Base-by-base conservation (phyloP, 345 rosid species). In the Euphorbia peplus region DNA sequence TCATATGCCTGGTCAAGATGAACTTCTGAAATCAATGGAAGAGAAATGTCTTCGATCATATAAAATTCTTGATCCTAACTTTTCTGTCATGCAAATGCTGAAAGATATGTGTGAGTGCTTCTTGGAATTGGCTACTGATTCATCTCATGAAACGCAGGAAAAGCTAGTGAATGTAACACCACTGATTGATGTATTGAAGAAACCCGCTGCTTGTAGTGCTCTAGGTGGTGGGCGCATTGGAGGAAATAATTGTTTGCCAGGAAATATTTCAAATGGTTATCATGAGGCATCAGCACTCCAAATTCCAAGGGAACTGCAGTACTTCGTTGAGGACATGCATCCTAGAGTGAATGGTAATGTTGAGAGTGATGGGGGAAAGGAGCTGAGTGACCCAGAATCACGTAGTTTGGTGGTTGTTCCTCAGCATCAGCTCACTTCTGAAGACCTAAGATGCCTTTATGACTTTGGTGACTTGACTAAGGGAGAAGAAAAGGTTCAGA, bases 61-160 rank as follows among this genome's bases (percentile, higher is more conserved):
- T 79, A 91, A 86, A 76, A 84, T 89, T 75, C 48, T 82, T 73
- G 95, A 91, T 81, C 91, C 89, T 42, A 85, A 77, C 72, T 86
- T 93, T 79, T 86, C 93, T 77, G 71, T 88, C 58, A 63, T 60
- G 73, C 80, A 84, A 70, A 73, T 93, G 78, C 68, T 93, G 87
- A 81, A 78, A 75, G 97, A 91, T 86, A 79, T 89, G 77, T 89
- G 91, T 83, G 85, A 85, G 57, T 87, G 91, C 91, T 85, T 84
- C 81, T 66, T 85, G 72, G 96, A 87, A 65, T 63, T 84, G 78
- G 84, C 89, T 64, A 83, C 84, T 73, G 78, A 84, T 75, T 68
- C 83, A 67, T 78, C 84, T 75, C 78, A 65, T 79, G 81, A 83
- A 69, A 78, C 84, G 63, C 92, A 82, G 86, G 96, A 84, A 70